Conservation (phyloP, 1,284 basidiomycete species). For the Ustilago curta region DNA sequence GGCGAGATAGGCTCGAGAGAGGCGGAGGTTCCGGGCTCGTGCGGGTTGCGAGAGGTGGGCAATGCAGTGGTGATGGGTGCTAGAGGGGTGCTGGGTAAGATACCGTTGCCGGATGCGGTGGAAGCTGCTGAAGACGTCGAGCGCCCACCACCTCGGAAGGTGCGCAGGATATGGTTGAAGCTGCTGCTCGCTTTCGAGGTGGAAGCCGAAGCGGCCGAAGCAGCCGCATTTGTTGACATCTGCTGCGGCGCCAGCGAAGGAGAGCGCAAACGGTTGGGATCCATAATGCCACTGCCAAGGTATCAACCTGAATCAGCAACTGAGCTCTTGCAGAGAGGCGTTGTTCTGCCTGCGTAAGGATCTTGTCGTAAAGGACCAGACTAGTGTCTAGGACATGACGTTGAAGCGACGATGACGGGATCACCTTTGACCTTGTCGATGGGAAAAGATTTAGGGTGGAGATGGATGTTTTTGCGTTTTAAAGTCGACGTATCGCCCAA, state of each 20-base stretch:
- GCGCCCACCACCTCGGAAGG: slow-evolving; percentile 31
- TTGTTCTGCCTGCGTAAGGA: background rate
- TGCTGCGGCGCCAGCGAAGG: slow-evolving; percentile 24
- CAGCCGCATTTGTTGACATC: slow-evolving; percentile 18
- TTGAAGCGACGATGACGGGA: background rate
- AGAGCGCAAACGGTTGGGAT: slow-evolving; percentile 36
- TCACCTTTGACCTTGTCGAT: background rate
- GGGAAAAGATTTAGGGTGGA: background rate
- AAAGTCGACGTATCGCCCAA: background rate
- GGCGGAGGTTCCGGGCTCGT: slow-evolving; percentile 20
- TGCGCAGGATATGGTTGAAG: slow-evolving; percentile 47
- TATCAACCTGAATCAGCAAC: background rate
- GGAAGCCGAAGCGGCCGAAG: slow-evolving; percentile 15
- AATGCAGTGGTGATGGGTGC: slow-evolving; percentile 45
- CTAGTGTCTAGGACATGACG: background rate
- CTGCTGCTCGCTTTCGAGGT: slow-evolving; percentile 38
- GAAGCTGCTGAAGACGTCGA: slow-evolving; percentile 27
- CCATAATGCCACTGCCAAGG: slow-evolving; percentile 13
- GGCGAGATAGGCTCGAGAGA: slow-evolving; percentile 43
- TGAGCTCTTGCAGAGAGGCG: background rate
- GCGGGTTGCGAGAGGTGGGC: slow-evolving; percentile 24
- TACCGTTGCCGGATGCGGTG: slow-evolving; percentile 21
- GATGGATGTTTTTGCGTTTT: background rate
- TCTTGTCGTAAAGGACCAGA: background rate
- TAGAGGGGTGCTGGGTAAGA: slow-evolving; percentile 32